These are phyloP conservation scores for Globisporangium cederbergense DNA, from an alignment of 352 stramenopile species.

Conservation along the genomic window DNA sequence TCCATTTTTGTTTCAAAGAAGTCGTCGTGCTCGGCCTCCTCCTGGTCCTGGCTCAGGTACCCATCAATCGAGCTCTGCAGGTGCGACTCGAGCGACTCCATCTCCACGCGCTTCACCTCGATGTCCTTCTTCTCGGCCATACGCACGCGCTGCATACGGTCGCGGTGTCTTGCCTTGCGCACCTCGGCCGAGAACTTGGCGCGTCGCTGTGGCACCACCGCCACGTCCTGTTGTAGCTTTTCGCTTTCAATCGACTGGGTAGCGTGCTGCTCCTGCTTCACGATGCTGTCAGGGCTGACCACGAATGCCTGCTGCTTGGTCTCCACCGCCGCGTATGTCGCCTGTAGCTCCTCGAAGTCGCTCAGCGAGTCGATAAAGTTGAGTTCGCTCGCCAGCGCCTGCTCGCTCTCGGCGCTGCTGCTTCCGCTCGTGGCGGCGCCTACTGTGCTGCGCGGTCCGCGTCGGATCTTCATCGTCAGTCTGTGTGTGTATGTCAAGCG, in stretches of 20 bases:
- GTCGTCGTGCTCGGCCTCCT: slow-evolving; percentile 8
- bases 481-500: background rate
- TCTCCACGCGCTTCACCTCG: slow-evolving; percentile 34
- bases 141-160: slow-evolving; percentile 39
- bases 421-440: background rate
- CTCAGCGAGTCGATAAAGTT: slow-evolving; percentile 11
- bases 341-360: slow-evolving; percentile 8
- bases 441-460: background rate
- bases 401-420: slow-evolving; percentile 4
- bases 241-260: background rate
- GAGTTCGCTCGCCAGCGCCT: background rate
- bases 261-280: background rate
- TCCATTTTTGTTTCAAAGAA: background rate
- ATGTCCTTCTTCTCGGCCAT: slow-evolving; percentile 34
- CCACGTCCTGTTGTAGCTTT: background rate
- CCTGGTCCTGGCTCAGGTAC: slow-evolving; percentile 7
- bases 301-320: background rate
- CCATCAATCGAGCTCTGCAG: slow-evolving; percentile 21
- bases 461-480: background rate
- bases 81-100: slow-evolving; percentile 24
- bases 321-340: background rate
- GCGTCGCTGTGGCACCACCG: background rate
- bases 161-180: slow-evolving; percentile 28
- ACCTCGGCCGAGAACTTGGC: slow-evolving; percentile 21
- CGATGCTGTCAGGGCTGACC: background rate